Conservation (phyloP, 164 flowering plant species). For the Kingdonia uniflora region DNA sequence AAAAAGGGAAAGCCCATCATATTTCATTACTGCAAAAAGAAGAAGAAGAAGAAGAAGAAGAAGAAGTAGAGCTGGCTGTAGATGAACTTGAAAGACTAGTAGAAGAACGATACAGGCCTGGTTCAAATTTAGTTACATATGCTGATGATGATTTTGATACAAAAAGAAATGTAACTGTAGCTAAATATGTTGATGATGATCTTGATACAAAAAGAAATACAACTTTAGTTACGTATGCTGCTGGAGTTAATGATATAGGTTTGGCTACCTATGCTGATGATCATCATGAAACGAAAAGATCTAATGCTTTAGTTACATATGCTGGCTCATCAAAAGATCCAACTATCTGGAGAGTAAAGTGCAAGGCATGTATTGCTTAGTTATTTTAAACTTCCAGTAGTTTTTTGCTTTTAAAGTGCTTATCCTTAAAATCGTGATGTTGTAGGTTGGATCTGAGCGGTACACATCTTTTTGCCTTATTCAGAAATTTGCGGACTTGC, state of each 20-base stretch:
- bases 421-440: too few relatives aligned
- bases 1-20: slow-evolving; percentile 18
- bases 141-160: slow-evolving; percentile 27
- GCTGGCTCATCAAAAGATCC: slow-evolving; percentile 40
- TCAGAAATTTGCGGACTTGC: slow-evolving; percentile 74
- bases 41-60: slow-evolving; percentile 21
- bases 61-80: slow-evolving; percentile 31
- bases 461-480: slow-evolving; percentile 71
- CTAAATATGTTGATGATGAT: too few relatives aligned
- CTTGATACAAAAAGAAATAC: too few relatives aligned
- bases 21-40: slow-evolving; percentile 54
- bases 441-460: slow-evolving; percentile 81
- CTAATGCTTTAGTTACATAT: slow-evolving; percentile 15
- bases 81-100: slow-evolving; percentile 58
- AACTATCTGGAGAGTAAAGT: slow-evolving; percentile 67
- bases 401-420: not conserved
- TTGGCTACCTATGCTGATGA: too few relatives aligned
- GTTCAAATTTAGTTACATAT: slow-evolving; percentile 34
- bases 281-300: slow-evolving; percentile 25
- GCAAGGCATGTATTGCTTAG: slow-evolving; percentile 34
- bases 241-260: too few relatives aligned
- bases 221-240: too few relatives aligned
- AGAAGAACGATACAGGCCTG: slow-evolving; percentile 45
- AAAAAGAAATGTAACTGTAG: too few relatives aligned
- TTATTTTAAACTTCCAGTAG: not conserved